These are phyloP conservation scores for Pyrrhoderma lamaoense DNA, from an alignment of 1,284 basidiomycete species.

Conservation along the genomic window DNA sequence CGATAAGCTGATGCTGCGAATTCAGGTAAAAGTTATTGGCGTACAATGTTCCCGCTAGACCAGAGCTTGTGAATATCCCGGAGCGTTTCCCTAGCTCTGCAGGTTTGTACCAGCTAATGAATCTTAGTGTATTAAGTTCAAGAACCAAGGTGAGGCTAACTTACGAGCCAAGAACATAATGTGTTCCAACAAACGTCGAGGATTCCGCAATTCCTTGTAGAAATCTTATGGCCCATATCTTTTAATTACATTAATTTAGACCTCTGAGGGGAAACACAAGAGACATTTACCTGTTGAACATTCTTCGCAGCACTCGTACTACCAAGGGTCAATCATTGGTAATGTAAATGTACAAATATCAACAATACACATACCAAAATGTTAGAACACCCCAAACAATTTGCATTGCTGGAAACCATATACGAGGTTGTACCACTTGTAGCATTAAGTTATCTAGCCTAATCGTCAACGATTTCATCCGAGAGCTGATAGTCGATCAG, in stretches of 20 bases:
- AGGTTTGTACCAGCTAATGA: constrained; percentile 57
- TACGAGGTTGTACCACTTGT: constrained; percentile 50
- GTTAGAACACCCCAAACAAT: constrained; percentile 58
- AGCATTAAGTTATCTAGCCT: constrained; percentile 54
- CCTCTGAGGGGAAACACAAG: background rate
- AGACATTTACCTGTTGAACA: constrained; percentile 50
- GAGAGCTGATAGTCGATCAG: background rate
- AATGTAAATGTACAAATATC: background rate
- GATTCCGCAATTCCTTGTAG: constrained; percentile 68
- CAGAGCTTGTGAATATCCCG: constrained; percentile 65
- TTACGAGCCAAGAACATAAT: constrained; percentile 64
- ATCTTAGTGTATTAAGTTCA: background rate
- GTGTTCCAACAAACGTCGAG: constrained; percentile 69
- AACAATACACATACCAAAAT: constrained; percentile 38
- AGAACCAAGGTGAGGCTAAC: constrained; percentile 20
- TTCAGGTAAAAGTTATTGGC: constrained; percentile 16
- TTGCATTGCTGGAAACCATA: constrained; percentile 62
- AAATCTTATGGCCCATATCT: constrained; percentile 69
- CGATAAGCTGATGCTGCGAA: constrained; percentile 3
- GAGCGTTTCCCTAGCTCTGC: constrained; percentile 64
- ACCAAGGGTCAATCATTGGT: background rate
- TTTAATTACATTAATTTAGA: constrained; percentile 15
- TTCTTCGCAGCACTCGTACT: constrained; percentile 52
- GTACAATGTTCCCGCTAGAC: constrained; percentile 57
- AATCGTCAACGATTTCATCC: background rate